These are phyloP conservation scores for Cyberlindnera americana DNA, from an alignment of 805 yeast genomes.

Conservation along the genomic window DNA sequence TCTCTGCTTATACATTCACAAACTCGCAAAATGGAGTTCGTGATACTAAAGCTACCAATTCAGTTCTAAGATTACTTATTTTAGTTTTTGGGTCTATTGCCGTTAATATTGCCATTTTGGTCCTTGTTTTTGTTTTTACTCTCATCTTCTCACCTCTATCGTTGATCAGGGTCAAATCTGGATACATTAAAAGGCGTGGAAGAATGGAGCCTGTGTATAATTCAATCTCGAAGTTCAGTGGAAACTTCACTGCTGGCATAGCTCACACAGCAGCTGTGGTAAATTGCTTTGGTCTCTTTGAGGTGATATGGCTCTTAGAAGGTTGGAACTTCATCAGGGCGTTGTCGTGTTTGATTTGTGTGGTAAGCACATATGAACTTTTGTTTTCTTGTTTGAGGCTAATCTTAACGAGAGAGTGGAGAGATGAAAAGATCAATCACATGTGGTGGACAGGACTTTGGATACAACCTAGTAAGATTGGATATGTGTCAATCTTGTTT, in stretches of 20 bases:
- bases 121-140: slow-evolving; percentile 41
- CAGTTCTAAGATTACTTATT: slow-evolving; percentile 58
- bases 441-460: slow-evolving; percentile 73
- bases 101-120: slow-evolving; percentile 31
- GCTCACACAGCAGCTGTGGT: slow-evolving; percentile 54
- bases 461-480: slow-evolving; percentile 60
- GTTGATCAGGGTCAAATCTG: neutral
- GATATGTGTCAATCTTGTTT: slow-evolving; percentile 44
- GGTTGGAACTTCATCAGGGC: slow-evolving; percentile 61
- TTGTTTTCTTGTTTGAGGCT: slow-evolving; percentile 51
- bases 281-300: slow-evolving; percentile 53
- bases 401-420: slow-evolving; percentile 56
- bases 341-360: slow-evolving; percentile 56
- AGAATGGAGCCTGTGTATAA: neutral
- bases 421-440: slow-evolving; percentile 53
- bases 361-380: slow-evolving; percentile 52
- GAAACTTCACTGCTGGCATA: slow-evolving; percentile 44
- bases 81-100: slow-evolving; percentile 48
- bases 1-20: slow-evolving; percentile 72
- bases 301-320: slow-evolving; percentile 63
- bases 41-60: slow-evolving; percentile 46
- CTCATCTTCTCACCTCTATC: slow-evolving; percentile 45
- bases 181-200: neutral
- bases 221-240: slow-evolving; percentile 9
- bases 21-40: slow-evolving; percentile 84